Percentiles rank a stretch among this genome's conserved stretches.
These are phyloP conservation scores for Chalciporus pseudorubinellus DNA, from an alignment of 768 basidiomycete genomes.

Conservation along the genomic window DNA sequence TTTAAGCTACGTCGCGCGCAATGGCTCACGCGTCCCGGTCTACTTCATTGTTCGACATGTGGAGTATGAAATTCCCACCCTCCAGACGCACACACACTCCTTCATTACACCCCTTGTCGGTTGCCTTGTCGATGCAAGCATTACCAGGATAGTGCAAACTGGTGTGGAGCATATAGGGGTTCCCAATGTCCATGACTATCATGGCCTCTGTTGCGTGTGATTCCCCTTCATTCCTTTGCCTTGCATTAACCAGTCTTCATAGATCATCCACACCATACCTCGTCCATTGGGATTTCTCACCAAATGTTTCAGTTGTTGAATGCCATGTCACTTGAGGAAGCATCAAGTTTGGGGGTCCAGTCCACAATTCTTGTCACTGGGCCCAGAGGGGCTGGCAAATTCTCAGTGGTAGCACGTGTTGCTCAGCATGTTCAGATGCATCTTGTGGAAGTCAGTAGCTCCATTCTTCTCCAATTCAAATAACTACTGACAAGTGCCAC, in stretches of 20 bases:
- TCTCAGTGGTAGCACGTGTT: conserved; percentile 54
- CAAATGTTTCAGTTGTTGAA: conserved; percentile 57
- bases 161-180: conserved; percentile 70
- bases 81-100: conserved; percentile 43
- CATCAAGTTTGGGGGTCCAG: conserved; percentile 59
- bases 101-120: conserved; percentile 70
- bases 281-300: conserved; percentile 34
- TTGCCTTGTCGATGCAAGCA: conserved; percentile 73
- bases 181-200: conserved; percentile 50
- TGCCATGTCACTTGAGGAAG: conserved; percentile 55
- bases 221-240: neutral
- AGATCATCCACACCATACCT: conserved; percentile 14
- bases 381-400: conserved; percentile 78
- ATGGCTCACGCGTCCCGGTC: conserved; percentile 45
- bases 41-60: conserved; percentile 81
- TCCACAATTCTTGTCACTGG: conserved; percentile 79
- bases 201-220: conserved; percentile 46
- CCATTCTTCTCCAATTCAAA: neutral
- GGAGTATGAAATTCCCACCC: conserved; percentile 56
- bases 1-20: neutral
- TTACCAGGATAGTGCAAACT: conserved; percentile 75
- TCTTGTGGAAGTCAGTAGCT: conserved; percentile 59
- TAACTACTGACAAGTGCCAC: too few relatives aligned
- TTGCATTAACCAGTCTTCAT: conserved; percentile 13
- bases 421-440: conserved; percentile 71